These are phyloP conservation scores for Apium graveolens DNA, from an alignment of 129 eudicot genomes.

Conservation along the genomic window DNA sequence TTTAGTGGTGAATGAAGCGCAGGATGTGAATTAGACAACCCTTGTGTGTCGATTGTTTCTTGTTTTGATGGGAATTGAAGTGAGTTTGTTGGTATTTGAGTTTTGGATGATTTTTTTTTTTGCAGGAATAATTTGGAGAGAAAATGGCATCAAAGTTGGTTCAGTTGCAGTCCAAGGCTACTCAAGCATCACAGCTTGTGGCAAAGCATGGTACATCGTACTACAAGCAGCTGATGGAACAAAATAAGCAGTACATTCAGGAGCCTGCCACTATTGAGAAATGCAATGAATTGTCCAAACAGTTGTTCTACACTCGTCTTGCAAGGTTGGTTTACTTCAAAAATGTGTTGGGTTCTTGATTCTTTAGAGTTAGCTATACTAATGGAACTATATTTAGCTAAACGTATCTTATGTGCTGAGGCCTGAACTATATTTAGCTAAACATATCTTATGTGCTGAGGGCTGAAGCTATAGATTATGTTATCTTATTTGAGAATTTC, in stretches of 20 bases:
- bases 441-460: neutral
- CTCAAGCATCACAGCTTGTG: constrained; percentile 48
- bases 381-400: neutral
- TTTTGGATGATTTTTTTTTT: neutral
- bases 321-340: constrained; percentile 45
- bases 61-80: neutral
- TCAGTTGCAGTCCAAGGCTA: constrained; percentile 60
- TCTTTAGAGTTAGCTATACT: neutral
- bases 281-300: constrained; percentile 60
- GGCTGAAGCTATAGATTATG: neutral
- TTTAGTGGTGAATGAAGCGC: neutral
- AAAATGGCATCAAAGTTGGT: constrained; percentile 56
- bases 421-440: neutral
- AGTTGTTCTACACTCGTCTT: constrained; percentile 84
- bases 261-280: constrained; percentile 75
- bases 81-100: neutral
- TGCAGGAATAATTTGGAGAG: constrained; percentile 16
- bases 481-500: neutral
- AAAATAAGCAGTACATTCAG: constrained; percentile 66
- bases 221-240: constrained; percentile 72
- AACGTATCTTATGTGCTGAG: neutral
- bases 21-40: neutral
- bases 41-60: neutral
- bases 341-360: neutral
- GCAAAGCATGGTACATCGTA: constrained; percentile 61